Evolutionary conservation across 495 filamentous ascomycete genomes (phyloP).

Genomic region (Cladorrhinum samala): DNA sequence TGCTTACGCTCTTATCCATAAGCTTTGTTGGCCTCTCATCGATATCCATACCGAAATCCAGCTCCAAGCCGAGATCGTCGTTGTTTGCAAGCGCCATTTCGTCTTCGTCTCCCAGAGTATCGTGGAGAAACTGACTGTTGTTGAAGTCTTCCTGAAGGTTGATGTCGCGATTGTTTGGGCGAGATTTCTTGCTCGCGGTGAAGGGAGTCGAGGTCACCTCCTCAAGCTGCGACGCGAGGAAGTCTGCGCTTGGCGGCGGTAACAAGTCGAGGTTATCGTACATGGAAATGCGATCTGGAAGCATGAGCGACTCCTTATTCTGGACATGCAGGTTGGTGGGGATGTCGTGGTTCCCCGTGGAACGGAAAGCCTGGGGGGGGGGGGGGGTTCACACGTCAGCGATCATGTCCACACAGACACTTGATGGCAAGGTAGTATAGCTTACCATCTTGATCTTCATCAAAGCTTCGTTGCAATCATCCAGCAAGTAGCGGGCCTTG

Average conservation of each 20-base stretch:
- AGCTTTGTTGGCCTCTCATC: conserved; percentile 39
- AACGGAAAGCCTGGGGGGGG: conserved; percentile 60
- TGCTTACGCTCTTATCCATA: conserved; percentile 63
- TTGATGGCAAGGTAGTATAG: background rate
- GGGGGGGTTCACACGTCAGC: too few species aligned
- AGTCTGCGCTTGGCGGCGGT: conserved; percentile 64
- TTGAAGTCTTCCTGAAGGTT: conserved; percentile 54
- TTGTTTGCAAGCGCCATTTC: conserved; percentile 44
- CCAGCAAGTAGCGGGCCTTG: conserved; percentile 90
- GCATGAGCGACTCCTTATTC: conserved; percentile 63
- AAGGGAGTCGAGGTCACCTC: conserved; percentile 45
- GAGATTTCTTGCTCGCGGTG: conserved; percentile 42
- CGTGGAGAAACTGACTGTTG: conserved; percentile 63
- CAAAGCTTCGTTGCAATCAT: conserved; percentile 95
- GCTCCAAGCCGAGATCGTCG: conserved; percentile 51
- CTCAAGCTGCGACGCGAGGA: conserved; percentile 62
- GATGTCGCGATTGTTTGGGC: conserved; percentile 58
- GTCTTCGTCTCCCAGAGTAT: conserved; percentile 52
- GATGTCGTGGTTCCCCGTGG: conserved; percentile 73
- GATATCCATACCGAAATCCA: conserved; percentile 55
- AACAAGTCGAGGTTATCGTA: conserved; percentile 69
- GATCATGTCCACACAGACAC: background rate
- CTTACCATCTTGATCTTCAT: conserved; percentile 96
- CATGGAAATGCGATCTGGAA: conserved; percentile 85
- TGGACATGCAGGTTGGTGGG: conserved; percentile 57